Conservation (phyloP, 1,284 basidiomycete species). For the Irpex sp. region DNA sequence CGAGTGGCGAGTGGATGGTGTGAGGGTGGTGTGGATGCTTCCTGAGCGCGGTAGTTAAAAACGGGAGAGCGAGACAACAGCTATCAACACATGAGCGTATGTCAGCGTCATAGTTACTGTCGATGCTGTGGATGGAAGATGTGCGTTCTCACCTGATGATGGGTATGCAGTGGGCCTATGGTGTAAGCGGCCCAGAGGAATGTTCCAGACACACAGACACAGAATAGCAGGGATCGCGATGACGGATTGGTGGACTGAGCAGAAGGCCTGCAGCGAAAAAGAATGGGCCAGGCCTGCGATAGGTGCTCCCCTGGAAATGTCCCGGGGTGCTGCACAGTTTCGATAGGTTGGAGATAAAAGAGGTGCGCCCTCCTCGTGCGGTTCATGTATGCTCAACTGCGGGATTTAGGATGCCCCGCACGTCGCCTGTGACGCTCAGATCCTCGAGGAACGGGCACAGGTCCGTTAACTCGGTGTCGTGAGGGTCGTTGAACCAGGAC, state of each 20-base stretch:
- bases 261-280: neutral
- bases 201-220: neutral
- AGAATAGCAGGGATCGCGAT: neutral
- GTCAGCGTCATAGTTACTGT: neutral
- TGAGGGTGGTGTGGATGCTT: neutral
- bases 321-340: neutral
- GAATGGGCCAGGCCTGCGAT: neutral
- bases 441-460: slow-evolving; percentile 92
- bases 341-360: neutral
- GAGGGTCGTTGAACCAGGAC: slow-evolving; percentile 98
- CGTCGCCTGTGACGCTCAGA: slow-evolving; percentile 80
- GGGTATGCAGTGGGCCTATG: neutral
- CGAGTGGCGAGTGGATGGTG: neutral
- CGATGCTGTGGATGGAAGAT: neutral
- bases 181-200: neutral
- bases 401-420: slow-evolving; percentile 87
- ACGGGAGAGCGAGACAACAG: neutral
- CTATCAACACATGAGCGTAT: neutral
- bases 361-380: neutral
- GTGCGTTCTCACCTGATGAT: neutral
- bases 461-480: slow-evolving; percentile 96
- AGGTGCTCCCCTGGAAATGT: neutral
- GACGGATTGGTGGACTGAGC: neutral
- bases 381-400: slow-evolving; percentile 43
- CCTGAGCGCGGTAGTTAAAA: neutral